A percentile compares a stretch with the other conserved stretches of the same genome.
phyloP scores from a whole-genome alignment of 2,329 filamentous ascomycete species.

The Fusarium pseudograminearum region DNA sequence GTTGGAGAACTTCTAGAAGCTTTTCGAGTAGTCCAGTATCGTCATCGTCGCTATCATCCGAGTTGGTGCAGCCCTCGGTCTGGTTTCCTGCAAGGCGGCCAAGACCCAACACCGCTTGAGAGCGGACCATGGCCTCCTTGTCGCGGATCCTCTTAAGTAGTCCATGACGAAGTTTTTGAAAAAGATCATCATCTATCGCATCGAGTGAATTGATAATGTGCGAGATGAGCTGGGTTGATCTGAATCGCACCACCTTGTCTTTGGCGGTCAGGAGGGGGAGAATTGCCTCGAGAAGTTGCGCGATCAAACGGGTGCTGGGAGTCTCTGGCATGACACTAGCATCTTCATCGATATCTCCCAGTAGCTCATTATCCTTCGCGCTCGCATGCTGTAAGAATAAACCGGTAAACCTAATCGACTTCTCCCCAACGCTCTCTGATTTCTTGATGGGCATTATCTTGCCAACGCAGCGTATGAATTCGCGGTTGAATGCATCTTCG shows the following conservation, averaged over 20 bases:
- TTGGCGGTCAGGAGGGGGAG: constrained; percentile 84
- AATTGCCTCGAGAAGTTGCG: constrained; percentile 77
- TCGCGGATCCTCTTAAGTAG: constrained; percentile 89
- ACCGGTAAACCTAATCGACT: constrained; percentile 86
- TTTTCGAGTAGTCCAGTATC: constrained; percentile 81
- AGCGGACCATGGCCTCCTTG: constrained; percentile 91
- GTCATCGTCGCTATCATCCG: constrained; percentile 77
- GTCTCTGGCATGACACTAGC: constrained; percentile 82
- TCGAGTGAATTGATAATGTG: constrained; percentile 94
- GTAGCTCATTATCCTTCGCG: constrained; percentile 77
- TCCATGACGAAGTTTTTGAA: constrained; percentile 81
- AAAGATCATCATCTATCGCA: constrained; percentile 91
- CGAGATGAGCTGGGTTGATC: constrained; percentile 88
- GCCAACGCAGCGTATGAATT: constrained; percentile 85
- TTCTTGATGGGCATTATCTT: constrained; percentile 90
- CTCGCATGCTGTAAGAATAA: constrained; percentile 81
- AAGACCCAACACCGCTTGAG: constrained; percentile 92
- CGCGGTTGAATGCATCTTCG: constrained; percentile 87
- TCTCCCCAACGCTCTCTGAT: constrained; percentile 88
- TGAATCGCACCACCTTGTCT: constrained; percentile 92
- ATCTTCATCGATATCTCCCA: constrained; percentile 74
- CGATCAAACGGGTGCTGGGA: constrained; percentile 82
- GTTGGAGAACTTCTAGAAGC: constrained; percentile 88
- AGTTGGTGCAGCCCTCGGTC: constrained; percentile 75
- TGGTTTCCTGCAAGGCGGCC: constrained; percentile 84